Evolutionary conservation across 805 yeast genomes (phyloP).

Genomic region (Candida sonorensis): DNA sequence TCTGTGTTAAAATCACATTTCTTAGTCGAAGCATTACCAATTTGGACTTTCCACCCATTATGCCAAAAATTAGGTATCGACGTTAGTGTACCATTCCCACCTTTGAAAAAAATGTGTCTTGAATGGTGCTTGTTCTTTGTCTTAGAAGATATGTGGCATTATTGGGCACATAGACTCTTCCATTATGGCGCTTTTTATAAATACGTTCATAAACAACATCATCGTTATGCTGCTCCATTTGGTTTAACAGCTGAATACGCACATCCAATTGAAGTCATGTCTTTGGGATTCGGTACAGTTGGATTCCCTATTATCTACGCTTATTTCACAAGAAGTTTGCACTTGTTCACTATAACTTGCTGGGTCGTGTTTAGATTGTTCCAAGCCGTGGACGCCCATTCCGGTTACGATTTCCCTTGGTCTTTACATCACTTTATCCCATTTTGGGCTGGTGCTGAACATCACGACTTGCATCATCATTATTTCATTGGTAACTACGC

Average conservation of each 20-base stretch:
- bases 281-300: conserved; percentile 53
- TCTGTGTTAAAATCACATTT: conserved; percentile 51
- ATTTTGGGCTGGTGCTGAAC: conserved; percentile 62
- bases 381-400: conserved; percentile 57
- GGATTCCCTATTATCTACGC: conserved; percentile 55
- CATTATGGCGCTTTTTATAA: conserved; percentile 52
- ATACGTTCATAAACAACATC: conserved; percentile 55
- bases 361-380: conserved; percentile 49
- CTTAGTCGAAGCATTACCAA: conserved; percentile 53
- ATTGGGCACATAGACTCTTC: conserved; percentile 51
- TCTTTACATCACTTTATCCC: conserved; percentile 50
- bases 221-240: conserved; percentile 55
- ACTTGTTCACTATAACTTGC: conserved; percentile 44
- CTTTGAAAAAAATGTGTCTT: conserved; percentile 31
- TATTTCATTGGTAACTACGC: conserved; percentile 55
- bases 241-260: conserved; percentile 59
- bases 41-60: conserved; percentile 57
- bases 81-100: conserved; percentile 48
- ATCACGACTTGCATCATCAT: conserved; percentile 56
- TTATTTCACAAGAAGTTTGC: conserved; percentile 38
- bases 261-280: conserved; percentile 52
- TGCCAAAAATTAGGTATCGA: conserved; percentile 42
- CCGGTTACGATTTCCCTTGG: conserved; percentile 60
- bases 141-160: conserved; percentile 55
- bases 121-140: conserved; percentile 46